These are phyloP conservation scores for Globisporangium acanthophoron DNA, from an alignment of 352 stramenopile species.

Conservation along the genomic window DNA sequence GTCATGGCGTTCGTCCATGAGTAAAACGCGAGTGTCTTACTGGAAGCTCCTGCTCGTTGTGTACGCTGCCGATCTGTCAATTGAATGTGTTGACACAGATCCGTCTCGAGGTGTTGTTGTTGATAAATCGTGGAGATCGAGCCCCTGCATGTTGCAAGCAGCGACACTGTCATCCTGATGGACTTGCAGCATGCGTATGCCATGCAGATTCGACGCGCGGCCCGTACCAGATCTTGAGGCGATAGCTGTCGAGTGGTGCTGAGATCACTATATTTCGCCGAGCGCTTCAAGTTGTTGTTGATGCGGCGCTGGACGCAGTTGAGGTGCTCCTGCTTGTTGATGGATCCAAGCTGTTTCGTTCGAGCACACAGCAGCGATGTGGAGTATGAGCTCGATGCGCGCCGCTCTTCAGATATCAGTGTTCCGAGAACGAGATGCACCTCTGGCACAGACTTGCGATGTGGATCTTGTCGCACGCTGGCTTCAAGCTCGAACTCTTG, in stretches of 20 bases:
- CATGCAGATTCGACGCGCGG: background rate
- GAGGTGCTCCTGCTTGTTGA: constrained; percentile 10
- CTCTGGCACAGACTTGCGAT: background rate
- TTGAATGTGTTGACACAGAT: background rate
- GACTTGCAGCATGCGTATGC: background rate
- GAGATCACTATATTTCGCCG: background rate
- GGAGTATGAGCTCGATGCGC: background rate
- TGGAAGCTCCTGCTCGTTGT: background rate
- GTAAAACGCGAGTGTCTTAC: constrained; percentile 11
- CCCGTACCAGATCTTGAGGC: constrained; percentile 7
- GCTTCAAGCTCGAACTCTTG: constrained; percentile 6
- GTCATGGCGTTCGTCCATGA: constrained; percentile 4
- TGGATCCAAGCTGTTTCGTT: background rate
- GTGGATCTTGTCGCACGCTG: background rate
- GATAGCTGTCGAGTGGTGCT: constrained; percentile 6
- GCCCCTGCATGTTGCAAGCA: constrained; percentile 1
- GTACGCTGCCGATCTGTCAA: background rate
- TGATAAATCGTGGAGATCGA: background rate
- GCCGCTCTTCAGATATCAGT: background rate
- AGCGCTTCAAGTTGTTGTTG: constrained; percentile 5
- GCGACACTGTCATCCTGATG: background rate
- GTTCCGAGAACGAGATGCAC: background rate
- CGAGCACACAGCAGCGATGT: background rate
- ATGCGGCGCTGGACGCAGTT: constrained; percentile 7
- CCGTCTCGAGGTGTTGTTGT: background rate